Evolutionary conservation across 129 eudicot genomes (phyloP).

Genomic region (Escallonia herrerae): DNA sequence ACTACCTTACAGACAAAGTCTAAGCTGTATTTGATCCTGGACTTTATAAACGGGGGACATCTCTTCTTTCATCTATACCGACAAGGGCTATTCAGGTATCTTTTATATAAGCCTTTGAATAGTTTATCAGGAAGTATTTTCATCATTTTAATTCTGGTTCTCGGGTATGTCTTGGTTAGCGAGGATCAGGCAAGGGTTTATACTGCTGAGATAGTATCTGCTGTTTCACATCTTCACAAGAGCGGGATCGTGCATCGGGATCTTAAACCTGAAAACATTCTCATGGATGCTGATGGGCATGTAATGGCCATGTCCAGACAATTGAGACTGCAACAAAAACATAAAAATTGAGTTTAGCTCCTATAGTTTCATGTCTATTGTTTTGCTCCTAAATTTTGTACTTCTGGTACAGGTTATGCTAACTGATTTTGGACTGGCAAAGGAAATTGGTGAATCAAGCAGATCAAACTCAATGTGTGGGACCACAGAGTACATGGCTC

Average conservation of each 20-base stretch:
- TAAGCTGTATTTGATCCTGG: constrained; percentile 84
- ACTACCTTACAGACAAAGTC: constrained; percentile 69
- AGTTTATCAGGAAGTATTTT: constrained; percentile 7
- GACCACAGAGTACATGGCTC: constrained; percentile 98
- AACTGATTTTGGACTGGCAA: constrained; percentile 94
- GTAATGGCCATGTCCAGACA: constrained; percentile 34
- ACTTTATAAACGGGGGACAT: constrained; percentile 93
- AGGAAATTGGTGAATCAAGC: constrained; percentile 87
- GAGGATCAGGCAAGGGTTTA: constrained; percentile 97
- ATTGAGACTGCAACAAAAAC: constrained; percentile 4
- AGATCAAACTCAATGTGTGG: constrained; percentile 94
- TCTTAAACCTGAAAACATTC: constrained; percentile 95
- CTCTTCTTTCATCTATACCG: constrained; percentile 88
- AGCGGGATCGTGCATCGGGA: constrained; percentile 95
- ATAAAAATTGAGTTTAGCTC: neutral
- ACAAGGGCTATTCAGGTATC: constrained; percentile 90
- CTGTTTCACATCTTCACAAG: constrained; percentile 95
- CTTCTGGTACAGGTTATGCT: constrained; percentile 59
- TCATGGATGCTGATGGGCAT: constrained; percentile 96
- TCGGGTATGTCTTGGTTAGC: constrained; percentile 50
- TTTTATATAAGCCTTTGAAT: constrained; percentile 3
- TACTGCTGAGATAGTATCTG: constrained; percentile 92
- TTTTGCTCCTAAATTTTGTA: neutral
- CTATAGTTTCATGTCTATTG: neutral
- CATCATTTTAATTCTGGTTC: constrained; percentile 23